Base-by-base conservation (phyloP, 2,329 filamentous ascomycete species). In the Colletotrichum filicis region DNA sequence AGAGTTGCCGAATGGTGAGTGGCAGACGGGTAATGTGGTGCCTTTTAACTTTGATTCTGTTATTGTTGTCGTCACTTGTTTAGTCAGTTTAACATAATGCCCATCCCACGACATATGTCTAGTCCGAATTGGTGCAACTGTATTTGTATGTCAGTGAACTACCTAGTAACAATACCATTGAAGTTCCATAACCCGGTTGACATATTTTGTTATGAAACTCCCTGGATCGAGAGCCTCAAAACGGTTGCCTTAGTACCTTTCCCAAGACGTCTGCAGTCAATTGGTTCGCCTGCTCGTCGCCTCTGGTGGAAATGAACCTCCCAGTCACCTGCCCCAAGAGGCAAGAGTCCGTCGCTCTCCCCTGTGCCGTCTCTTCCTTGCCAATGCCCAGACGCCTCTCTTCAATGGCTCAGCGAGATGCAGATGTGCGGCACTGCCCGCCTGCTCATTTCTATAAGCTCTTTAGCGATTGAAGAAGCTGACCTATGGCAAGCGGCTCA, bases 271-370 rank as follows among this genome's bases (percentile, higher is more conserved):
- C 22, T 55, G 52, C 12, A 55, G 52, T 55, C 22, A 11, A 7
- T 55, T 16, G 52, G 22, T 55, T 55, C 37, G 19, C 32, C 32
- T 28, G n/a, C 26, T 35, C 24, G 6, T 42, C 37, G 14, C 14
- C 37, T 42, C 14, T 42, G 37, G 5, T 3, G 37, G 37, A 42
- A 42, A 7, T 42, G 32, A 52, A 30, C 59, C 5, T 11, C 66
- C 66, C 42, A 59, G 59, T 59, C 66, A 37, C 69, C 32, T 68
- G 37, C 52, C 60, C n/a, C 46, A 63, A 35, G 12, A 35, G 60
- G 60, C 11, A 63, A 63, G 58, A 61, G 22, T 8, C 35, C 22
- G 56, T 28, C 19, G 19, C 42, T 49, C 42, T 49, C 14, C 22
- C 35, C 60, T 49, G 57, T 49, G 28, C 28, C 53, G 4, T 16